A percentile compares a stretch with the other conserved stretches of the same genome.
phyloP scores from a whole-genome alignment of 768 basidiomycete genomes.

The Neoboletus magnificus region DNA sequence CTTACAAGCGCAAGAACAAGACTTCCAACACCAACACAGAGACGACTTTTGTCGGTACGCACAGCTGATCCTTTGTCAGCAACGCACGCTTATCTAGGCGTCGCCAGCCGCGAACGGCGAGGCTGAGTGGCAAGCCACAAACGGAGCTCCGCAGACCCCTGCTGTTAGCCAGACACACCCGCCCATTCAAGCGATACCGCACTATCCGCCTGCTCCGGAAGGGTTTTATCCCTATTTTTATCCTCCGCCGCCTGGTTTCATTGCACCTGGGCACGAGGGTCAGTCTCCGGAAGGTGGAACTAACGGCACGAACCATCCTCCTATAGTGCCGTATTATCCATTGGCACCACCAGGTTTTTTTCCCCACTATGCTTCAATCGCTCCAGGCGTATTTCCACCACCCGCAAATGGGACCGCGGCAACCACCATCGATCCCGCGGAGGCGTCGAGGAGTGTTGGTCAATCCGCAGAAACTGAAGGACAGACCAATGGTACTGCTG shows the following conservation, averaged over 20 bases:
- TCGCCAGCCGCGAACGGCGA: conserved; percentile 25
- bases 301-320: conserved; percentile 29
- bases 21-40: conserved; percentile 17
- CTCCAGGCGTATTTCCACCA: conserved; percentile 32
- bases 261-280: conserved; percentile 37
- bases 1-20: conserved; percentile 54
- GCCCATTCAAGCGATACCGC: conserved; percentile 24
- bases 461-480: conserved; percentile 16
- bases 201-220: conserved; percentile 38
- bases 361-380: conserved; percentile 30
- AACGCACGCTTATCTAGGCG: conserved; percentile 9
- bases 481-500: conserved; percentile 15
- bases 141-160: conserved; percentile 18
- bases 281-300: conserved; percentile 32
- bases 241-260: conserved; percentile 40
- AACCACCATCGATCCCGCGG: conserved; percentile 25
- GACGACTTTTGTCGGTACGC: conserved; percentile 21
- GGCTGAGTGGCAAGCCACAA: conserved; percentile 32
- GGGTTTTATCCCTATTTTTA: conserved; percentile 45
- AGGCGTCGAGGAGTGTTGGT: conserved; percentile 24
- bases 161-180: conserved; percentile 22
- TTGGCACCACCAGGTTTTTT: conserved; percentile 41
- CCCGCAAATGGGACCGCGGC: conserved; percentile 25
- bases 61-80: conserved; percentile 2
- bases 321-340: conserved; percentile 36